phyloP scores from a whole-genome alignment of 768 basidiomycete genomes.

The Pleurotus salmoneostramineus region DNA sequence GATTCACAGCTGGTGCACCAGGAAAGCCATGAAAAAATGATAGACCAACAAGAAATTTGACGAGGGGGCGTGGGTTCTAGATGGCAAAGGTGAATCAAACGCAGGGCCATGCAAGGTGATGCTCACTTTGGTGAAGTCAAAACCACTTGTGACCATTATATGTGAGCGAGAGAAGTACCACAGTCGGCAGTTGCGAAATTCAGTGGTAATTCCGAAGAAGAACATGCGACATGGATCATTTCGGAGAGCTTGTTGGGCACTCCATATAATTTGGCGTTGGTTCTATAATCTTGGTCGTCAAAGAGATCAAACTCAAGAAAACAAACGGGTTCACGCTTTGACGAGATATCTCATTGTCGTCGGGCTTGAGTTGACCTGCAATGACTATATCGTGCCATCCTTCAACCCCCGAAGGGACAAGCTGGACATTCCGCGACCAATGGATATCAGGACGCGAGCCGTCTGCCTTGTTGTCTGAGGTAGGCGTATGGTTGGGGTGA shows the following conservation, averaged over 20 bases:
- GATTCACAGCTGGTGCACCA: not conserved
- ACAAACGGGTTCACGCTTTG: too few relatives aligned
- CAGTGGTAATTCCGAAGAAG: conserved; percentile 7
- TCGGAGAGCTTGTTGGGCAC: conserved; percentile 3
- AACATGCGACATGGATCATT: conserved; percentile 8
- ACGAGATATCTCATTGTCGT: too few relatives aligned
- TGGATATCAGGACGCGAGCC: too few relatives aligned
- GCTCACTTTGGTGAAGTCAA: not conserved
- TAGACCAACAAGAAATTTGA: not conserved
- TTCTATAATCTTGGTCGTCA: not conserved
- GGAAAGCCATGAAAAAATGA: not conserved
- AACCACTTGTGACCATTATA: conserved; percentile 1
- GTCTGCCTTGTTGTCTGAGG: too few relatives aligned
- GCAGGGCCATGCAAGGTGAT: not conserved
- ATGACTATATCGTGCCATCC: too few relatives aligned
- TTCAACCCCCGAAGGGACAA: too few relatives aligned
- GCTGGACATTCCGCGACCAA: too few relatives aligned
- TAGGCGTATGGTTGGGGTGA: too few relatives aligned
- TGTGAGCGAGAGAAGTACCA: conserved; percentile 8
- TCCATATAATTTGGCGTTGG: conserved; percentile 4
- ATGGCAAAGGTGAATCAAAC: not conserved
- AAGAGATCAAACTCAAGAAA: too few relatives aligned
- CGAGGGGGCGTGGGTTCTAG: not conserved
- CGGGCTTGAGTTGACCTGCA: too few relatives aligned
- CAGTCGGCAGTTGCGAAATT: conserved; percentile 1